A percentile compares a stretch with the other conserved stretches of the same genome.
Conservation (phyloP, 2,329 filamentous ascomycete species). For the Meredithiella fracta region DNA sequence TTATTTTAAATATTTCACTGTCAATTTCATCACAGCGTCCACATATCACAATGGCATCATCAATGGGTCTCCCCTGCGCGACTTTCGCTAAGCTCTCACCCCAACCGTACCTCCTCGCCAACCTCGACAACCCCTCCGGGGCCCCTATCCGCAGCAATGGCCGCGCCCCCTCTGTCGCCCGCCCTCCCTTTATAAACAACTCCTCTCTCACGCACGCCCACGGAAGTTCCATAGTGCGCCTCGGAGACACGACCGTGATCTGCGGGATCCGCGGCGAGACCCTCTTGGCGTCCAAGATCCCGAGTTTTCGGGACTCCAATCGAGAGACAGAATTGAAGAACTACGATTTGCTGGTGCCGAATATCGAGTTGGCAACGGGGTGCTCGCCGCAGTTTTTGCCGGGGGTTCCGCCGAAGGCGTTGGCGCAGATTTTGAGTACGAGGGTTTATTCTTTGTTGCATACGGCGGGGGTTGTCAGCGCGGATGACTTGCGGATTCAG, state of each 20-base stretch:
- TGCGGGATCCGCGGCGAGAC: conserved; percentile 84
- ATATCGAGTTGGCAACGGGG: conserved; percentile 82
- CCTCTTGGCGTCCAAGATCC: conserved; percentile 57
- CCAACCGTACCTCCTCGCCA: conserved; percentile 75
- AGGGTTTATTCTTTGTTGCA: conserved; percentile 63
- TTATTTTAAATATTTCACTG: neutral
- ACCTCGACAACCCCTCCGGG: conserved; percentile 42
- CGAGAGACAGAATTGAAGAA: conserved; percentile 35
- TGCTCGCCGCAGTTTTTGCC: conserved; percentile 75
- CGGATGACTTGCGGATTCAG: conserved; percentile 57
- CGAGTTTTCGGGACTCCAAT: conserved; percentile 38
- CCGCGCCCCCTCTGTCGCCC: conserved; percentile 51
- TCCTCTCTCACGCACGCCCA: conserved; percentile 78
- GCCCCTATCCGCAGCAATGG: conserved; percentile 61
- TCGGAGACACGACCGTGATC: conserved; percentile 86
- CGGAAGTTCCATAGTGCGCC: conserved; percentile 73
- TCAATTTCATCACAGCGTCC: neutral
- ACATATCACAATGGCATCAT: conserved; percentile 18
- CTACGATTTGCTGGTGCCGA: conserved; percentile 71
- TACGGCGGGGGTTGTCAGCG: conserved; percentile 47
- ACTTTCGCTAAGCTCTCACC: conserved; percentile 84
- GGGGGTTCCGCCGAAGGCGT: conserved; percentile 59
- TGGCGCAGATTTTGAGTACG: conserved; percentile 75
- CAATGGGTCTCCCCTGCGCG: conserved; percentile 35
- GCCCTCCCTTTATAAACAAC: conserved; percentile 60